Conservation (phyloP, 108 stramenopile species). For the Hondaea fermentalgiana region DNA sequence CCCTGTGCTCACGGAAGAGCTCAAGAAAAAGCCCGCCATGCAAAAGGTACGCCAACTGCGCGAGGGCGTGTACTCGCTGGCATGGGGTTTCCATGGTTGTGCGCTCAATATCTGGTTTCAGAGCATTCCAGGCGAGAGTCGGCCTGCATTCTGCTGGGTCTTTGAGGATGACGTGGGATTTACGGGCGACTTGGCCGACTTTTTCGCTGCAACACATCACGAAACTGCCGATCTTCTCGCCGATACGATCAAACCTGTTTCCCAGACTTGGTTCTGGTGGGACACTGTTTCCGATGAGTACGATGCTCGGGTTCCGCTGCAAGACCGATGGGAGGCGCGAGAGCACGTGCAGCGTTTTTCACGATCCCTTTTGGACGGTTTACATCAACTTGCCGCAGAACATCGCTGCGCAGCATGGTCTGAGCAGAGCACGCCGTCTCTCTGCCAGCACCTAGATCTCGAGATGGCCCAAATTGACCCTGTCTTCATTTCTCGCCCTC, state of each 20-base stretch:
- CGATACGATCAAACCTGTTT: background rate
- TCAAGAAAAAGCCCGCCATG: background rate
- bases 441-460: background rate
- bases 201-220: background rate
- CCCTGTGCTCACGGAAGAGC: background rate
- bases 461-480: background rate
- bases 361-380: background rate
- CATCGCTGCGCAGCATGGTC: background rate
- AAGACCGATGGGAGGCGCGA: background rate
- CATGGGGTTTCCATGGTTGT: background rate
- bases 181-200: background rate
- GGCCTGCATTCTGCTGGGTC: background rate
- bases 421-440: background rate
- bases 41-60: background rate
- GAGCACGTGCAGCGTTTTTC: background rate
- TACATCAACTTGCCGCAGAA: background rate
- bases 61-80: background rate
- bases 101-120: constrained; percentile 1
- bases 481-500: background rate
- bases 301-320: background rate
- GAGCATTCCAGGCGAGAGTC: background rate
- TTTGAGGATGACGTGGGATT: constrained; percentile 10
- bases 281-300: background rate
- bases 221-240: background rate
- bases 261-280: background rate